Evolutionary conservation across 2,329 filamentous ascomycete genomes (phyloP), one percentile per base, ranked within the genome.

Genomic region (Alternaria gansuensis): DNA sequence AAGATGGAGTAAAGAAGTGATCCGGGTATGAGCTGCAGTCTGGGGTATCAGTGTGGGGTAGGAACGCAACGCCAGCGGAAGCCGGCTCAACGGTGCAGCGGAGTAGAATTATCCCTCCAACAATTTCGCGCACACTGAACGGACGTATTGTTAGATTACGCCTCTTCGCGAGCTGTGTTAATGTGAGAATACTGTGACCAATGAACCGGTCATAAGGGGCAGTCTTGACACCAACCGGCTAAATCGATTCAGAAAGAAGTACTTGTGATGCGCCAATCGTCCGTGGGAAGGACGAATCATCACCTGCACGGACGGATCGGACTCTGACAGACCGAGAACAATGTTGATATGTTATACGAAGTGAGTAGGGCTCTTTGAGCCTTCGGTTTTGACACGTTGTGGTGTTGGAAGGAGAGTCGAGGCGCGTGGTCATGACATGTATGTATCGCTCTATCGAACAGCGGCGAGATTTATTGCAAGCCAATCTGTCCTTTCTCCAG

Each of bases 31-130:
- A 7, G n/a, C 6, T 44, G 8, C 11, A 40, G 5, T 23, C 51
- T 64, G 57, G 64, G 63, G 60, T 51, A 53, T 40, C 29, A 41
- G 9, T 24, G 33, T 54, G 51, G 55, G 55, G 55, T 54, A 44
- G 44, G 13, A 39, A 39, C 37, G 29, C 44, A 36, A 33, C 39
- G 43, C 44, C 51, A 52, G 26, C 37, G 8, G 34, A 14, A 36
- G 7, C 39, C 44, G 55, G 55, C 21, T 36, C n/a, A 26, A 58
- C 31, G 55, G 44, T 26, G 44, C 28, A 14, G 46, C 55, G 51
- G 55, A 50, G 17, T 13, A 41, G 24, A 49, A 43, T 43, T 58
- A 40, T 58, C 37, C 54, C 44, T 58, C 55, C 51, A 58, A 58
- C 55, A 21, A 44, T 9, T 39, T 31, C 13, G 31, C 24, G 21